Base-by-base conservation (phyloP, 169 alveolate genomes). In the Plasmodium vivax region DNA sequence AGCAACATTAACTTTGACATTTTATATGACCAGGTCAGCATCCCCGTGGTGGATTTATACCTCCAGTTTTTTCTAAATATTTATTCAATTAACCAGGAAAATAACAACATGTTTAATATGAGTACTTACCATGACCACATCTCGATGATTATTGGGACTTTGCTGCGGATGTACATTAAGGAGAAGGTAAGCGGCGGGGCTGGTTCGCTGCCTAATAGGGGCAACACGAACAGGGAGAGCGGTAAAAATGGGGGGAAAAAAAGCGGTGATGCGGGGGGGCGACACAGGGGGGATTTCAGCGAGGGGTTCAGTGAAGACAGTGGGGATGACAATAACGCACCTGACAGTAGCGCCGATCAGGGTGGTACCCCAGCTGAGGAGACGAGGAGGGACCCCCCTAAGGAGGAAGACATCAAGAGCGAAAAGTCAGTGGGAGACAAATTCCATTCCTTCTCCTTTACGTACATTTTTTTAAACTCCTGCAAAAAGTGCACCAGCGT, bases 401-500 rank as follows among this genome's bases (percentile, higher is more conserved):
- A 87, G 3, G 47, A 79, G 14, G 54, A 3, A 23, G 72, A 58
- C 54, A 51, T 38, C 9, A 80, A 58, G 36, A 80, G 81, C 30
- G 94, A 74, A 54, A 82, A 90, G 4, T 10, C 47, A 14, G 30
- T 41, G 34, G 43, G 30, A 12, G 81, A 43, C 7, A 82, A 81
- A 19, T 90, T 90, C 83, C 19, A 81, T 38, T 90, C 94, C 2
- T 90, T 43, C 72, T 80, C 94, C 19, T 90, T 90, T 81, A 71
- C 94, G 1, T 79, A 90, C 38, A 82, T 90, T 80, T 90, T 81
- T 90, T 90, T 90, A 90, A 82, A 90, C 54, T 12, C 1, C 19
- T 90, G 91, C 38, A 96, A 96, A 75, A 96, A 96, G 72, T 83
- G 94, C 19, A 90, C 94, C 47, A 84, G 87, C 82, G 82, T 75